Evolutionary conservation across 2,329 filamentous ascomycete genomes (phyloP), one percentile per base, ranked within the genome.

Genomic region (Teratosphaeria pseudoeucalypti): DNA sequence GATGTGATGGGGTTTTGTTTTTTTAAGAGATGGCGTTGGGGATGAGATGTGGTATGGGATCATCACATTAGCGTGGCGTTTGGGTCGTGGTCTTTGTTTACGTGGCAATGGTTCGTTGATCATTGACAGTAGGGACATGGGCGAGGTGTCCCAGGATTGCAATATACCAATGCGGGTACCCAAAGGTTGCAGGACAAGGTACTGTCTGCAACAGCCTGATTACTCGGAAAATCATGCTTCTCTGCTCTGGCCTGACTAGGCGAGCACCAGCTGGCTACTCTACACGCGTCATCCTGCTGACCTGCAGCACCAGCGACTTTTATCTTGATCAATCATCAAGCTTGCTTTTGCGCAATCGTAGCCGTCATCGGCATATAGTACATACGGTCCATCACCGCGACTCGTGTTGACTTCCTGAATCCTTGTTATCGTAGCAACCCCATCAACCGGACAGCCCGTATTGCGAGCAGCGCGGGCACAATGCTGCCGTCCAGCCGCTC

Each of bases 1-100:
- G 19, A 7, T 6, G 16, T 16, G n/a, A 10, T 11, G 54, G 7
- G 14, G 12, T 56, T 29, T 1, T 56, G 11, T 4, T 47, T 49
- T 11, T 11, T 37, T 61, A 59, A 64, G 61, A 61, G 62, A 63
- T 34, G 63, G 63, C 63, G 63, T 61, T 63, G n/a, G 56, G 6
- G 10, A 19, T n/a, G n/a, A 49, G 29, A 32, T 3, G 29, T 6
- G 29, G 29, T 32, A 7, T 32, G 29, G 29, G 29, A 6, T 32
- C 5, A 7, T 32, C 5, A 32, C 5, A 32, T 32, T 32, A 32
- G 29, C 29, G 29, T 6, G 29, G 29, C 29, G 29, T 32, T 32
- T 32, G 5, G 29, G 29, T 5, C 5, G 29, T 32, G 29, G 5
- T 32, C 5, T 7, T 5, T 2, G 29, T 6, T 5, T 32, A 6